These are phyloP conservation scores for Fusarium abutilonis DNA, from an alignment of 2,329 filamentous ascomycete genomes.

Conservation along the genomic window DNA sequence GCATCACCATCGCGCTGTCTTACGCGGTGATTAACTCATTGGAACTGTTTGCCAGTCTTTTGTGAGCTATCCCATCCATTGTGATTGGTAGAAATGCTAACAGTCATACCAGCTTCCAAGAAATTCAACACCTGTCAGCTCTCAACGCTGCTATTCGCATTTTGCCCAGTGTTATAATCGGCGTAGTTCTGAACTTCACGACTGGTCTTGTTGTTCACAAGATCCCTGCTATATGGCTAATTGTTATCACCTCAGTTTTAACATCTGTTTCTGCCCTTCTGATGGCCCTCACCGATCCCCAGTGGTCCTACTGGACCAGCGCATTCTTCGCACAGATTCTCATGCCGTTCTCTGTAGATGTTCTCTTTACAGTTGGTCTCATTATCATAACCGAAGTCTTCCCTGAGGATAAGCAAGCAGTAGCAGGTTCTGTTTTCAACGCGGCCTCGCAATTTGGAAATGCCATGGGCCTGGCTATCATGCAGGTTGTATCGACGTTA, in stretches of 20 bases:
- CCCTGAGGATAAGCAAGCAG: constrained; percentile 64
- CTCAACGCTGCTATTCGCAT: constrained; percentile 56
- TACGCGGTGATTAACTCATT: constrained; percentile 58
- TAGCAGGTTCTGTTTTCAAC: constrained; percentile 71
- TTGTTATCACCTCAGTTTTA: constrained; percentile 53
- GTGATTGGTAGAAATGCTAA: too few relatives aligned
- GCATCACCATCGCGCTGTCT: constrained; percentile 59
- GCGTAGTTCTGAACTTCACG: constrained; percentile 54
- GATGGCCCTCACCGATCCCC: constrained; percentile 62
- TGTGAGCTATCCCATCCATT: constrained; percentile 46
- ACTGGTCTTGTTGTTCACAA: constrained; percentile 59
- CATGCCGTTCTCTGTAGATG: constrained; percentile 55
- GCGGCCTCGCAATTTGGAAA: constrained; percentile 66
- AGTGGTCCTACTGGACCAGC: constrained; percentile 61
- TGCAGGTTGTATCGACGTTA: constrained; percentile 56
- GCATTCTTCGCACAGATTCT: constrained; percentile 57
- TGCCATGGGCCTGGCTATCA: constrained; percentile 58
- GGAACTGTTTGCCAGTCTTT: constrained; percentile 60
- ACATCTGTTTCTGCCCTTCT: constrained; percentile 59
- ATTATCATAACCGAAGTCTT: constrained; percentile 66
- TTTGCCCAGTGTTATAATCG: constrained; percentile 57
- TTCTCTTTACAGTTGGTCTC: constrained; percentile 66
- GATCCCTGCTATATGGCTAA: constrained; percentile 53
- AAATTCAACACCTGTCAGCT: constrained; percentile 58
- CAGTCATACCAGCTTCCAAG: constrained; percentile 56